Conservation (phyloP, 2,329 filamentous ascomycete species). For the Penicillium sp. region DNA sequence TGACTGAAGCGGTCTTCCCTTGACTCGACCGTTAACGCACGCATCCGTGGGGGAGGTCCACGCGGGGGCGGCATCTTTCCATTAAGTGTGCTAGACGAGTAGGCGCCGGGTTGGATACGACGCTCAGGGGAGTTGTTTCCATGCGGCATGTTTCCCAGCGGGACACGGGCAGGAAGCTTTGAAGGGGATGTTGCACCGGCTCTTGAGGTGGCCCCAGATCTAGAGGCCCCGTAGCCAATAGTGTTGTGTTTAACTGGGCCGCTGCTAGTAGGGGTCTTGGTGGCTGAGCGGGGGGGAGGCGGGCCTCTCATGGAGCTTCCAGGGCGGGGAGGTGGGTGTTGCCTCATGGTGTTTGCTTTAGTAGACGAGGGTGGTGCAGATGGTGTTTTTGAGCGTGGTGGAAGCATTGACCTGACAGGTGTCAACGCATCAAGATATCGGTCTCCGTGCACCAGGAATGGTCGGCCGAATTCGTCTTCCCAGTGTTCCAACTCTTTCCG, state of each 20-base stretch:
- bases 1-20: conserved; percentile 39
- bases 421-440: conserved; percentile 83
- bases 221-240: conserved; percentile 26
- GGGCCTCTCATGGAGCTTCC: conserved; percentile 40
- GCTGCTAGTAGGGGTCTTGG: conserved; percentile 49
- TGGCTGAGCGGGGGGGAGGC: conserved; percentile 44
- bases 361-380: conserved; percentile 35
- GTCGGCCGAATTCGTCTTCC: conserved; percentile 91
- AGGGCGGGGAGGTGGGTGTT: conserved; percentile 33
- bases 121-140: conserved; percentile 79
- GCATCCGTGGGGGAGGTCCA: conserved; percentile 86
- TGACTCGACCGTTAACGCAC: conserved; percentile 67
- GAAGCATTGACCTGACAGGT: conserved; percentile 65
- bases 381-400: conserved; percentile 53
- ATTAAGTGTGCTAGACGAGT: conserved; percentile 45
- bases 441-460: conserved; percentile 90
- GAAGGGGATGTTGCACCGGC: conserved; percentile 47
- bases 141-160: conserved; percentile 48
- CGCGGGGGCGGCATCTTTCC: conserved; percentile 52
- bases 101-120: conserved; percentile 46
- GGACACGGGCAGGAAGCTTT: conserved; percentile 50
- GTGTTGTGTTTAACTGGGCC: conserved; percentile 44
- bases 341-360: conserved; percentile 27
- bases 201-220: conserved; percentile 34
- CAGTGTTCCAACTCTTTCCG: conserved; percentile 77